phyloP scores from a whole-genome alignment of 192 early-diverging fungal genomes.

The Gonapodya prolifera region DNA sequence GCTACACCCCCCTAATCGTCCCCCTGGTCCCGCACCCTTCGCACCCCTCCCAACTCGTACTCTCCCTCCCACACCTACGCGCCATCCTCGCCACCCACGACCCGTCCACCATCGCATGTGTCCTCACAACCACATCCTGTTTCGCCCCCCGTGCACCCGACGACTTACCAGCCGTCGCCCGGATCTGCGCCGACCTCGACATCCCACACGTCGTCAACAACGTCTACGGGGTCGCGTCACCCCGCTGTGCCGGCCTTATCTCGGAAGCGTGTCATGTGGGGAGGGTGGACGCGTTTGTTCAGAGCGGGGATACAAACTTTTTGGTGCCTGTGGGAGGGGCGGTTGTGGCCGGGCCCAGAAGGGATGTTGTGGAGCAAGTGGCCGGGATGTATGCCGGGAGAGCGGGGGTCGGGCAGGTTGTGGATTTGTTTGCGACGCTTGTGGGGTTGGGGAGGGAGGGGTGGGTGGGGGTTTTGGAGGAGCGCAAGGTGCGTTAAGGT shows the following conservation, averaged over 20 bases:
- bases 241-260: not conserved
- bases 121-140: slow-evolving; percentile 3
- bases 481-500: not conserved
- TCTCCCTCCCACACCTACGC: not conserved
- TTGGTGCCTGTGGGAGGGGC: slow-evolving; percentile 6
- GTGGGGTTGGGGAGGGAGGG: not conserved
- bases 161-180: not conserved
- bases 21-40: not conserved
- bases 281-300: not conserved
- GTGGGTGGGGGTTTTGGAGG: not conserved
- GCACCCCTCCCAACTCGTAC: not conserved
- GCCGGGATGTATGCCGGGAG: not conserved
- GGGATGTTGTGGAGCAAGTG: not conserved
- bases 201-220: slow-evolving; percentile 8
- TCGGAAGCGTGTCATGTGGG: slow-evolving; percentile 6
- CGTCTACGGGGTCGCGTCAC: slow-evolving; percentile 4
- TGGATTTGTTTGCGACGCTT: slow-evolving; percentile 6
- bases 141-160: slow-evolving; percentile 6
- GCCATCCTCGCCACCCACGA: not conserved
- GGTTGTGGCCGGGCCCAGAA: not conserved
- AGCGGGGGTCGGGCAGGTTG: not conserved
- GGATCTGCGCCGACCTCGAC: not conserved
- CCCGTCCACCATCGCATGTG: not conserved
- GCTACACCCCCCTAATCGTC: not conserved
- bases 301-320: slow-evolving; percentile 6